Evolutionary conservation across 805 yeast species (phyloP), one percentile per base, ranked within the genome.

Genomic region (Metschnikowia colocasiae): DNA sequence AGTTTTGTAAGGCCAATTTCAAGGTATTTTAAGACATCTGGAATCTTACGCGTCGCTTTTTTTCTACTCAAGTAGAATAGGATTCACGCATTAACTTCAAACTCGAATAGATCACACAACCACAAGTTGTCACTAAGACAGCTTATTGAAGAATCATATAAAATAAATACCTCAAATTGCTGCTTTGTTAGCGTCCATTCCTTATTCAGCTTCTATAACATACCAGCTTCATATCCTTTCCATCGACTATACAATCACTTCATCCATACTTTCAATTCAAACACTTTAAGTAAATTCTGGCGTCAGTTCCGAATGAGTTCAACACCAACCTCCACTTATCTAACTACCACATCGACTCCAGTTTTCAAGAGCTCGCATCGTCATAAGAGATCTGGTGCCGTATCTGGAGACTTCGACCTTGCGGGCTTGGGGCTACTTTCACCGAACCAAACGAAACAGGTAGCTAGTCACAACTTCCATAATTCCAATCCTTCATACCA

Each of bases 371-470:
- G 49, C 9, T 38, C 46, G 3, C 96, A 89, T 65, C 79, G 87
- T 38, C 96, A 89, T 59, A 79, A 87, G 58, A 71, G 96, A 44
- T 88, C 96, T 0, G 90, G 92, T 19, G 96, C 96, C 0, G 83
- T 89, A 6, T 85, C 94, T 7, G 94, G 94, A 3, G 96, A 89
- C 61, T 85, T 87, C 60, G 94, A 86, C 56, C 59, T 61, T 7
- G 56, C 61, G 42, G 75, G 74, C 6, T 52, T 68, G 31, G 74
- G 74, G 1, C 52, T 69, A 31, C 67, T 68, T 44, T 62, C 68
- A 5, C 65, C 69, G 3, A 60, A 64, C n/a, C 46, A 45, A 4
- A 29, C 41, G 12, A n/a, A 37, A 34, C 20, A 32, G 22, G 27
- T 35, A 26, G n/a, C 16, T 29, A 42, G 46, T 30, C 52, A 39